These are phyloP conservation scores for Ophiocordyceps robertsii DNA, from an alignment of 2,329 filamentous ascomycete genomes.

Conservation along the genomic window DNA sequence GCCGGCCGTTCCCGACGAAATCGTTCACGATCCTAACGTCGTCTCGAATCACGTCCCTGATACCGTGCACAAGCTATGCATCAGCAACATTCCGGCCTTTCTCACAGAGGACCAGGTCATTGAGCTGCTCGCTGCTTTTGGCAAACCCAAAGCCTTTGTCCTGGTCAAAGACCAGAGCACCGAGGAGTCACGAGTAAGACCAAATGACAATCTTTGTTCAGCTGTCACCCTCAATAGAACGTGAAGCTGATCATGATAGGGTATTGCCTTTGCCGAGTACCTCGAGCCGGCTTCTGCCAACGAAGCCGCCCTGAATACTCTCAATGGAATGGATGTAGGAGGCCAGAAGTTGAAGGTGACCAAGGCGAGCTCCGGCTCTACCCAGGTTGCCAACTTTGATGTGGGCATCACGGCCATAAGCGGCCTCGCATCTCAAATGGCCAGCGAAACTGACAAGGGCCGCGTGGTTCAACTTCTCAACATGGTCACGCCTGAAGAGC, in stretches of 20 bases:
- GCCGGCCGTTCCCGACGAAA: constrained; percentile 62
- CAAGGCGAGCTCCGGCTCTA: constrained; percentile 83
- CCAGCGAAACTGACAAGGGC: constrained; percentile 63
- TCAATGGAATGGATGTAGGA: constrained; percentile 88
- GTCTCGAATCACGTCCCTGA: constrained; percentile 76
- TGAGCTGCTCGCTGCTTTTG: constrained; percentile 82
- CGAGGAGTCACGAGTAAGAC: constrained; percentile 70
- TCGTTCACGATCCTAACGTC: constrained; percentile 60
- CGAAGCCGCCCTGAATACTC: constrained; percentile 73
- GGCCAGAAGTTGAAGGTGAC: constrained; percentile 74
- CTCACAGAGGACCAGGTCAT: constrained; percentile 84
- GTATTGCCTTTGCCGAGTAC: constrained; percentile 95
- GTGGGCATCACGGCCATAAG: constrained; percentile 98
- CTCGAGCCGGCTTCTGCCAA: constrained; percentile 57
- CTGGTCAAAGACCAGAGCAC: constrained; percentile 77
- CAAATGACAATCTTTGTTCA: neutral
- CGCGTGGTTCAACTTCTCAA: constrained; percentile 87
- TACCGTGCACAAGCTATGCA: constrained; percentile 87
- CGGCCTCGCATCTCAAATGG: constrained; percentile 84
- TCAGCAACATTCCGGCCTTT: constrained; percentile 78
- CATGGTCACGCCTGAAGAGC: constrained; percentile 94
- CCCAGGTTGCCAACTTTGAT: constrained; percentile 83
- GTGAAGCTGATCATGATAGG: constrained; percentile 32
- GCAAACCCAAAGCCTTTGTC: constrained; percentile 82
- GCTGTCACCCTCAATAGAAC: neutral